Base-by-base conservation (phyloP, 768 basidiomycete genomes). In the Boletus barrowsii region DNA sequence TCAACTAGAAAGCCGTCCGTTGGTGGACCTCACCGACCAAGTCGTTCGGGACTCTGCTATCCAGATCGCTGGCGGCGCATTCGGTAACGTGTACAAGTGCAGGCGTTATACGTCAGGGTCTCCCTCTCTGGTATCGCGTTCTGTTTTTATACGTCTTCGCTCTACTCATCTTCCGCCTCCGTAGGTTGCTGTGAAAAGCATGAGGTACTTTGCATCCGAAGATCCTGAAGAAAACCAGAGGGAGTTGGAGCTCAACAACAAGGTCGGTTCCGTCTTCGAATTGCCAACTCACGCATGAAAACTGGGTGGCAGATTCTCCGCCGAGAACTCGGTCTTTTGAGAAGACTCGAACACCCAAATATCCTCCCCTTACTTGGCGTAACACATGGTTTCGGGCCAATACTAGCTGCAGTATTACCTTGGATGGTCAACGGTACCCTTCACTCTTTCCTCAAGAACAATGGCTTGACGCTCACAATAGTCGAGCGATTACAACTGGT, bases 11-110 rank as follows among this genome's bases (percentile, higher is more conserved):
- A 26, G 17, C 10, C 40, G 40, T 20, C 29, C 40, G 10, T 9
- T 49, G 10, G 20, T 30, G 15, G 49, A 49, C 15, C 39, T 49
- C 30, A 49, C 40, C 11, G 5, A 33, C 15, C 18, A 22, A 13
- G 13, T 49, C 5, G 20, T 1, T 33, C 30, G 40, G 14, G 29
- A 41, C 7, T 49, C 49, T 1, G 37, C 37, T 7, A 30, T 29
- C 8, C 47, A 5, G 0, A n/a, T 49, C 10, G 14, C 33, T 11
- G 40, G 33, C 33, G 52, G 55, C 9, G 45, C 55, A 6, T 47
- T 30, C n/a, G 29, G 44, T 7, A 45, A 56, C 18, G 52, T 56
- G 0, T 56, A 37, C 55, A 56, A 43, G 33, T 56, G 55, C 33
- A 41, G 17, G 18, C 36, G 49, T 5, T 6, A 11, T 4, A 7